Evolutionary conservation across 805 yeast species (phyloP), one percentile per base, ranked within the genome.

Genomic region (Suhomyces xylopsoci): DNA sequence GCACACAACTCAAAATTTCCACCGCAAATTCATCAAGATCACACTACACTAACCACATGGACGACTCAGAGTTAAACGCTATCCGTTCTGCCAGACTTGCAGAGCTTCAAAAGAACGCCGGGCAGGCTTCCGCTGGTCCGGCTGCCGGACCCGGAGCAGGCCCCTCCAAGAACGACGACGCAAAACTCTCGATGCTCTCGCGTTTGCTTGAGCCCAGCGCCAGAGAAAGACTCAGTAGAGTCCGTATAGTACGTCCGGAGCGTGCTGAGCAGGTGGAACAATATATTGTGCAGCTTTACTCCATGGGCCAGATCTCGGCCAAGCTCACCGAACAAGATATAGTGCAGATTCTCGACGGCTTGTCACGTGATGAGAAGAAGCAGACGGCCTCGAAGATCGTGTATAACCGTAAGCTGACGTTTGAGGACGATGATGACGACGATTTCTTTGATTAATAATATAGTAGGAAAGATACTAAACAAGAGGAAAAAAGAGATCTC

Each of bases 1-100:
- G 36, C 17, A 17, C 22, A 17, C 17, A 38, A n/a, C 40, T 15
- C 8, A 5, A n/a, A 38, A 19, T 9, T 19, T 15, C n/a, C n/a
- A 38, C 14, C 12, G n/a, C 12, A 38, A n/a, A 38, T 19, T 17
- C 42, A 19, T 32, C 41, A 15, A 36, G 14, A 22, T 22, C 42
- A 19, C 14, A 19, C 42, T 19, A 38, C 42, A 2, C 4, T 8
- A 5, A 17, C 8, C 9, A 8, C 22, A 90, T 91, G 97, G 97
- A 90, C 62, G 93, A 90, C 66, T 70, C 84, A 20, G 99, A 93
- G 69, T 75, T 93, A 54, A 84, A 86, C 60, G 97, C 97, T 30
- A 88, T 93, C 57, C 82, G 98, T 61, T 90, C 90, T 45, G 97
- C 97, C n/a, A 81, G 98, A 59, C 70, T 93, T 60, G 85, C 87